Evolutionary conservation across 2,329 filamentous ascomycete species (phyloP).

Genomic region (Podosphaera fusca): DNA sequence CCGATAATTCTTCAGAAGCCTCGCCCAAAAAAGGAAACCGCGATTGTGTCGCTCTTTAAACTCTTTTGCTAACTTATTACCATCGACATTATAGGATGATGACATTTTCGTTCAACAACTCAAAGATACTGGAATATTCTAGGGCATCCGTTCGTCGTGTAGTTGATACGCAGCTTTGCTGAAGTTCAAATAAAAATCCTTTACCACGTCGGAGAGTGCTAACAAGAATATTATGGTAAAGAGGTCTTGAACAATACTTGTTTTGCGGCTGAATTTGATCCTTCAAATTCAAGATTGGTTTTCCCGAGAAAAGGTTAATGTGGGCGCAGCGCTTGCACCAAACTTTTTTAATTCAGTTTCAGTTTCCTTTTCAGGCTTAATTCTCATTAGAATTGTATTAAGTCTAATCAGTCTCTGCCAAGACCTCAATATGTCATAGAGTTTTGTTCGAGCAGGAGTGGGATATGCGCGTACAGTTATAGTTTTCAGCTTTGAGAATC

Average conservation of each 20-base stretch:
- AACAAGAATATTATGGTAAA: too few species aligned
- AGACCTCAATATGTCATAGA: background rate
- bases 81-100: constrained; percentile 4
- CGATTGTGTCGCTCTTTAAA: background rate
- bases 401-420: background rate
- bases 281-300: background rate
- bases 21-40: background rate
- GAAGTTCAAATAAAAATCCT: background rate
- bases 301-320: background rate
- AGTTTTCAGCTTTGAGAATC: background rate
- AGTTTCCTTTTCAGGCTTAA: background rate
- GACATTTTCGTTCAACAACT: constrained; percentile 5
- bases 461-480: background rate
- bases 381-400: background rate
- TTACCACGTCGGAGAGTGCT: background rate
- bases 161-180: background rate
- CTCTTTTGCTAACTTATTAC: constrained; percentile 2
- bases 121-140: constrained; percentile 4
- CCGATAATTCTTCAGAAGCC: background rate
- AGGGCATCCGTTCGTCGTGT: background rate
- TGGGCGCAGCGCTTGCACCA: background rate
- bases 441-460: background rate
- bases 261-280: background rate
- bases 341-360: background rate
- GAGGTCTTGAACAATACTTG: background rate